Base-by-base conservation (phyloP, 768 basidiomycete genomes). In the Mrakia blollopis region DNA sequence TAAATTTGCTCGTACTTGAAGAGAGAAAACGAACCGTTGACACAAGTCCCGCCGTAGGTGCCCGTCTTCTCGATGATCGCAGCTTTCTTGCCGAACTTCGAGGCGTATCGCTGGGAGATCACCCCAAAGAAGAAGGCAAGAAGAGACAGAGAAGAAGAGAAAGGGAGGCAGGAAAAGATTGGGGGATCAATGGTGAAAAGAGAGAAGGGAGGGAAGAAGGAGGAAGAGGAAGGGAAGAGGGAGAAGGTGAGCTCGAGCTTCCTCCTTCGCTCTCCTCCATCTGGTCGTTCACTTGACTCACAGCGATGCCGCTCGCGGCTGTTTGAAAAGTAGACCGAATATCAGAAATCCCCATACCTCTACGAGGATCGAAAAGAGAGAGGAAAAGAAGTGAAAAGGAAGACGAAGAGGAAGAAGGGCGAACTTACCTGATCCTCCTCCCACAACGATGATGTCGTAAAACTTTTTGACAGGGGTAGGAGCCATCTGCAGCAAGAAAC, bases 11-110 rank as follows among this genome's bases (percentile, higher is more conserved):
- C 1, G 32, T 41, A 37, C 7, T 10, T 18, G 32, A 23, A 10
- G 14, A 5, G 25, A 3, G 25, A 39, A 44, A 39, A 13, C 5
- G 28, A 39, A 68, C 65, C 65, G 37, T 68, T 68, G 37, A 65
- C 73, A 47, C 73, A 74, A 2, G 73, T 74, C 10, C 73, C 73
- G 25, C 73, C 73, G 23, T 65, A 74, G 11, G 44, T 44, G 0
- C 21, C 25, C 0, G 35, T 67, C 0, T 3, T 28, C 30, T 74
- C 73, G 32, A 74, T 30, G 21, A 74, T 32, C 9, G 18, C 41
- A 0, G 44, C 62, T 23, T 35, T 47, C 47, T 54, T 52, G 6
- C 73, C 73, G 47, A 63, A 74, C 28, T 28, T 21, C 23, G 39
- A n/a, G n/a, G 73, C 73, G 41, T 74, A 74, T 9, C 73, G 37